These are phyloP conservation scores for Trifolium fragiferum DNA, from an alignment of 306 rosid species.

Conservation along the genomic window DNA sequence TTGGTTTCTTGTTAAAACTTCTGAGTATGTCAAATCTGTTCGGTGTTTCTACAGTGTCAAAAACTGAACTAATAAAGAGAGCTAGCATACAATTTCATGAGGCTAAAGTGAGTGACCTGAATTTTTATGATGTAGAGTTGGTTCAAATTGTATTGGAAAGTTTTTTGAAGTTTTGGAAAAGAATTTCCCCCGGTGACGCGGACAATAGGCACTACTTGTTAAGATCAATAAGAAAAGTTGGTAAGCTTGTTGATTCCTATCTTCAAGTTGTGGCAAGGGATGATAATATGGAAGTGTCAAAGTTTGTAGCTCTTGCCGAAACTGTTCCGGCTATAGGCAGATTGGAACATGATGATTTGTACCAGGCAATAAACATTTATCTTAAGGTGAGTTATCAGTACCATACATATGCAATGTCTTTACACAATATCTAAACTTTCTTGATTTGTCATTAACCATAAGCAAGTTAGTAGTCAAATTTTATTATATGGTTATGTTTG, in stretches of 20 bases:
- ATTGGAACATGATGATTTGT: conserved; percentile 73
- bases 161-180: conserved; percentile 71
- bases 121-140: conserved; percentile 72
- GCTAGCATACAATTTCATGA: conserved; percentile 80
- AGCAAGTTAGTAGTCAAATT: too few species aligned
- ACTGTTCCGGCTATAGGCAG: conserved; percentile 80
- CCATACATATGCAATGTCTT: background rate
- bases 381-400: conserved; percentile 68
- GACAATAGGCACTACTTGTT: conserved; percentile 55
- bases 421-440: background rate
- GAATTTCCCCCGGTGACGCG: conserved; percentile 60
- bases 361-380: conserved; percentile 86
- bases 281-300: conserved; percentile 69
- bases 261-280: conserved; percentile 85
- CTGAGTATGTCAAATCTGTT: conserved; percentile 56
- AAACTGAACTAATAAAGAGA: conserved; percentile 75
- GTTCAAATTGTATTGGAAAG: conserved; percentile 76
- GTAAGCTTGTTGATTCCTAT: conserved; percentile 87
- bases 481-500: background rate
- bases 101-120: conserved; percentile 69
- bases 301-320: conserved; percentile 72
- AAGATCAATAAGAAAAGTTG: conserved; percentile 67
- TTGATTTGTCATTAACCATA: too few species aligned
- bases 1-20: conserved; percentile 80
- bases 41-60: conserved; percentile 70